Percentiles rank a stretch among this genome's conserved stretches.
Evolutionary conservation across 768 basidiomycete genomes (phyloP).

Genomic region (Cyathus striatus): DNA sequence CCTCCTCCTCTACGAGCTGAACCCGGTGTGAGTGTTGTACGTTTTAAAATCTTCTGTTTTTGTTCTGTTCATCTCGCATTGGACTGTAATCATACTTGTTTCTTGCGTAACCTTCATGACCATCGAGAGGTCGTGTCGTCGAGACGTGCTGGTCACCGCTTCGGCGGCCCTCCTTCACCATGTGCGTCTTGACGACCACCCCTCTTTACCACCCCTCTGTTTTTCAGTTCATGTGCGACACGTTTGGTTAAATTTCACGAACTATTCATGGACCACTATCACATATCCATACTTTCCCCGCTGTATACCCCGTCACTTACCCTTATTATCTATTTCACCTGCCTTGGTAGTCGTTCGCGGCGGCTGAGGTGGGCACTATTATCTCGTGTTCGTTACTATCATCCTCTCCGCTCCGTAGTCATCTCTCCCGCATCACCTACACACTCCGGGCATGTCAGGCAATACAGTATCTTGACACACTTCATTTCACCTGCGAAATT

Average conservation of each 20-base stretch:
- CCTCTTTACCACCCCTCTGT: constrained; percentile 9
- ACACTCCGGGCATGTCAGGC: constrained; percentile 7
- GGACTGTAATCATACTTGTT: constrained; percentile 26
- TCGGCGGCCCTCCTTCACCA: constrained; percentile 21
- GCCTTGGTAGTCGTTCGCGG: constrained; percentile 8
- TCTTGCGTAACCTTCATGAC: constrained; percentile 9
- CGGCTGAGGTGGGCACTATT: constrained; percentile 9
- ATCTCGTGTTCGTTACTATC: constrained; percentile 7
- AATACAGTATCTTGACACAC: constrained; percentile 15
- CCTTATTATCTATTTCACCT: constrained; percentile 16
- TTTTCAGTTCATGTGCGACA: constrained; percentile 19
- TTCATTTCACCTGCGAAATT: constrained; percentile 13
- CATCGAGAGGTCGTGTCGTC: constrained; percentile 27
- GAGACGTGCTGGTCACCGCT: constrained; percentile 30
- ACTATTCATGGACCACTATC: constrained; percentile 5
- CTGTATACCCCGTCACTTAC: constrained; percentile 20
- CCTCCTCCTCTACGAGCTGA: constrained; percentile 1
- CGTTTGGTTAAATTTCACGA: constrained; percentile 21
- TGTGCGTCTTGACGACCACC: constrained; percentile 36
- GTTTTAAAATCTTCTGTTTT: constrained; percentile 6
- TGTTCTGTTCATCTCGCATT: constrained; percentile 7
- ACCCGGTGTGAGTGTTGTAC: background rate
- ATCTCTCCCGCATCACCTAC: constrained; percentile 5
- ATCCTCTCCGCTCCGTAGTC: constrained; percentile 12
- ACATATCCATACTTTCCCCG: constrained; percentile 10